Conservation (phyloP, 2,329 filamentous ascomycete genomes). For the Exophiala alcalophila region DNA sequence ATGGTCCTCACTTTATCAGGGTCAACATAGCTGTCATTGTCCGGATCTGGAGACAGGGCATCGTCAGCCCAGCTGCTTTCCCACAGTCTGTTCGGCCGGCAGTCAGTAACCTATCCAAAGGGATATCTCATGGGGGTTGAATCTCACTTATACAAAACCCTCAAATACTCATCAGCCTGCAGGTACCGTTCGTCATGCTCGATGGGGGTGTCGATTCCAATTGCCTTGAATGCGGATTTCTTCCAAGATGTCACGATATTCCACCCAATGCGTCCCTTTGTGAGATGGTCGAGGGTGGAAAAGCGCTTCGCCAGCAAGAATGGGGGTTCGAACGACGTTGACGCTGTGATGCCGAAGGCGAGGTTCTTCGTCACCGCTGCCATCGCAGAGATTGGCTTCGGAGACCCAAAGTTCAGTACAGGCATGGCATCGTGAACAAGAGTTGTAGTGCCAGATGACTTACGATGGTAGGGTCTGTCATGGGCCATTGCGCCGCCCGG, state of each 20-base stretch:
- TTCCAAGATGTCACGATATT: constrained; percentile 66
- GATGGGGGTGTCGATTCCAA: constrained; percentile 56
- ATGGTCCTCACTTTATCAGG: constrained; percentile 60
- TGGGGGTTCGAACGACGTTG: constrained; percentile 61
- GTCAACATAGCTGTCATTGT: constrained; percentile 56
- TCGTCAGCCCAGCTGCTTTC: constrained; percentile 58
- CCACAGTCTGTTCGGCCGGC: constrained; percentile 44
- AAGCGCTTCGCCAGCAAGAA: constrained; percentile 62
- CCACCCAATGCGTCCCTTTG: constrained; percentile 60
- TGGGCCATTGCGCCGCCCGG: constrained; percentile 62
- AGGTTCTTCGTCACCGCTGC: constrained; percentile 64
- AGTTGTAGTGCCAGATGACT: constrained; percentile 28
- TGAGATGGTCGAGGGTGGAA: constrained; percentile 62
- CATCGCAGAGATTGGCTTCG: constrained; percentile 62
- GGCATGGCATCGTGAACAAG: background rate
- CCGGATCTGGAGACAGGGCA: constrained; percentile 53
- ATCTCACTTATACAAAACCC: constrained; percentile 59
- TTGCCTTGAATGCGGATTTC: constrained; percentile 62
- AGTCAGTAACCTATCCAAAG: no score
- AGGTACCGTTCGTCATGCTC: constrained; percentile 61
- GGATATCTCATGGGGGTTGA: no score
- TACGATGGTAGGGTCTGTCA: constrained; percentile 63
- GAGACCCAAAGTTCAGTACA: no score
- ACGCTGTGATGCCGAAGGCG: constrained; percentile 61
- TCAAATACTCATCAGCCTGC: constrained; percentile 61